Evolutionary conservation across 139 green algal genomes (phyloP), one percentile per base, ranked within the genome.

Genomic region (Chlamydomonas urium): DNA sequence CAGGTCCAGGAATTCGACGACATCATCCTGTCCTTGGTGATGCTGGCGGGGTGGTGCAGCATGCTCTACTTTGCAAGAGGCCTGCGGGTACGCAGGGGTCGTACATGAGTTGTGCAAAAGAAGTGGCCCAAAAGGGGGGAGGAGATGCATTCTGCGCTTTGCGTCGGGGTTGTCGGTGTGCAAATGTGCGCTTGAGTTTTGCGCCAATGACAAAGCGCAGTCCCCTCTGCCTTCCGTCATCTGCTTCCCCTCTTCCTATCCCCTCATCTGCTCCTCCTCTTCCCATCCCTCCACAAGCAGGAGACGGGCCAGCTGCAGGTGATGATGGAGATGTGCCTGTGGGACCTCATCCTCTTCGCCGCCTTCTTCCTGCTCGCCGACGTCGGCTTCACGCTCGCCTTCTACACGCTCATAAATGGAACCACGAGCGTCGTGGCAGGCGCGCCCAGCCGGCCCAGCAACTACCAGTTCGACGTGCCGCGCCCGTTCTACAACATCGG

Each of bases 341-440:
- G 62, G 28, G 72, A 83, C 37, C 53, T 88, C n/a, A 17, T 78
- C 57, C 78, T 80, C 68, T 88, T 83, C 62, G 60, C 71, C 28
- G 33, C 24, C 34, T 26, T 81, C 34, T 89, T 76, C 73, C 47
- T 82, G 17, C 36, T 85, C 42, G 65, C 73, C 59, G 80, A 89
- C 63, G 68, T 89, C 29, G 80, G 77, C 47, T 89, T 84, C 73
- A 77, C 83, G 3, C 66, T 89, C 1, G 83, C 83, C n/a, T 85
- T 89, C 67, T 86, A 75, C 78, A 76, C 80, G 0, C 66, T 83
- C 35, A 33, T 73, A 10, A 72, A 73, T 5, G 79, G 79, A 24
- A 66, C 65, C 42, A 77, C 71, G 1, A 17, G 6, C 2, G 31
- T 50, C 14, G 6, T 77, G 10, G 17, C 53, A 36, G n/a, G 26